Base-by-base conservation (phyloP, 2,329 filamentous ascomycete genomes). In the Thielaviopsis ethacetica region DNA sequence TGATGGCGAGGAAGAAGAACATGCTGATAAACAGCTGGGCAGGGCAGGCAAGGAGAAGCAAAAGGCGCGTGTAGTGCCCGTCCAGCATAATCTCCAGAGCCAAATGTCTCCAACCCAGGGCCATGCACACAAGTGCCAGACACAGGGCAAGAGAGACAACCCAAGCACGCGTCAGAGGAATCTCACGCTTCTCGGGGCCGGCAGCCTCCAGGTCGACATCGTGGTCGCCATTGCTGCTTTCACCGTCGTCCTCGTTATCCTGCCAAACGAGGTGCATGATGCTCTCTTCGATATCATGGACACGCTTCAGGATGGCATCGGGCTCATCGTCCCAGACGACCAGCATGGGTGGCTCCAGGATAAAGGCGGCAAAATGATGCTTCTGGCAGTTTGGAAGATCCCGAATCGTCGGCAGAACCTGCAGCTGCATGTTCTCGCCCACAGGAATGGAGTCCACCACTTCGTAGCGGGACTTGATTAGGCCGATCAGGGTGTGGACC, bases 351-450 rank as follows among this genome's bases (percentile, higher is more conserved):
- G 73, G 71, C 62, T 82, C 78, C 61, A 76, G 73, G 56, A 84
- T 77, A 66, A 84, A 84, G 9, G 81, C 81, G n/a, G 79, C 81
- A 65, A 82, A 83, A 62, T 84, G 81, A 68, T 83, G 80, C 66
- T 83, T 82, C 65, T 83, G 76, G 64, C 80, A 84, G 24, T 72
- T 69, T 0, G 79, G 77, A 4, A 86, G 71, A 54, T 78, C 75
- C 2, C 72, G 70, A 59, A 85, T 76, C 54, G 75, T 76, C 1
- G 76, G 76, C 22, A 86, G 70, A 4, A 86, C 78, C 65, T 86
- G 83, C 6, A 86, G 69, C 26, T 78, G 77, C 19, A 84, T 73
- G 3, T 79, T 80, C 57, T 77, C 72, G 17, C 74, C 68, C 17
- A 86, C 70, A 10, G 83, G 80, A 10, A 86, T 78, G 63, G 77